phyloP scores from a whole-genome alignment of 2,329 filamentous ascomycete genomes.

The Atkinsonella hypoxylon region DNA sequence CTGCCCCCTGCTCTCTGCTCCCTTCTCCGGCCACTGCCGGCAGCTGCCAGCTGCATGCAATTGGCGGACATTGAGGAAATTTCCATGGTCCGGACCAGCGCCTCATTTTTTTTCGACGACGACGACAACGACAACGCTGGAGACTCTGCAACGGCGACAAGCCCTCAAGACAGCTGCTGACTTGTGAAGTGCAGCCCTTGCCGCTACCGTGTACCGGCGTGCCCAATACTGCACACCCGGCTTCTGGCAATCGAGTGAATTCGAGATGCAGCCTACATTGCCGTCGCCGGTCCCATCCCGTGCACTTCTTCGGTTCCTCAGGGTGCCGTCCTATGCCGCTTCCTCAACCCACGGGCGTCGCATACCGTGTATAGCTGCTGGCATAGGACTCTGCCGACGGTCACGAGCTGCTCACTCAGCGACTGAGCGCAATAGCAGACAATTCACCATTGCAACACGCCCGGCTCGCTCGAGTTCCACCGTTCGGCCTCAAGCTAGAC shows the following conservation, averaged over 20 bases:
- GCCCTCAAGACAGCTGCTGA: neutral
- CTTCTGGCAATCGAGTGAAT: neutral
- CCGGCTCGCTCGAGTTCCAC: neutral
- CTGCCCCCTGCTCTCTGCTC: no score
- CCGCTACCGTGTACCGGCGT: conserved; percentile 3
- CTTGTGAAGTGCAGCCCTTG: conserved; percentile 5
- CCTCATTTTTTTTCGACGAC: neutral
- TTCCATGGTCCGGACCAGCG: neutral
- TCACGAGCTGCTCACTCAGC: conserved; percentile 7
- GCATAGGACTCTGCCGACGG: conserved; percentile 11
- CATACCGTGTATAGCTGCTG: conserved; percentile 3
- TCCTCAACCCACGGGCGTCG: conserved; percentile 31
- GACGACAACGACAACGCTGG: neutral
- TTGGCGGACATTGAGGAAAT: neutral
- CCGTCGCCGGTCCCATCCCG: conserved; percentile 37
- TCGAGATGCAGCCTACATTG: conserved; percentile 33
- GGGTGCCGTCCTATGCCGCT: conserved; percentile 52
- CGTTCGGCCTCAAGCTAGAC: neutral
- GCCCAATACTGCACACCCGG: conserved; percentile 5
- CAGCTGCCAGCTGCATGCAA: neutral
- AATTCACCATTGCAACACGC: neutral
- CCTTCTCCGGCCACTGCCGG: neutral
- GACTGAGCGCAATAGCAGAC: neutral
- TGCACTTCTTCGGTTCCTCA: conserved; percentile 59
- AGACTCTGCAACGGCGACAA: neutral